Conservation (phyloP, 345 rosid genomes). For the Eucalyptus viminalis region DNA sequence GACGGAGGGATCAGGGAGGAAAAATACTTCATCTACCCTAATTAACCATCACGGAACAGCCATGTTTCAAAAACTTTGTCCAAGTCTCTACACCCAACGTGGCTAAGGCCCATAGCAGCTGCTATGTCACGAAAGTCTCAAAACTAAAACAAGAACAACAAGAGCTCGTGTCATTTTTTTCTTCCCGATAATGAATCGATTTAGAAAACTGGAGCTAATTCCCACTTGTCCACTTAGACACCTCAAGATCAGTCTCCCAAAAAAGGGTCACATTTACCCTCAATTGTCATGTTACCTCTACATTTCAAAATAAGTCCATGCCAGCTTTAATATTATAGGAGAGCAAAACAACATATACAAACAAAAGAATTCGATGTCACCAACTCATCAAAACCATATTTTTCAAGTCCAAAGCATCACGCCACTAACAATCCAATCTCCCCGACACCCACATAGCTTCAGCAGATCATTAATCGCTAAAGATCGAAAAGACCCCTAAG, state of each 20-base stretch:
- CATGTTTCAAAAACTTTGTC: not conserved
- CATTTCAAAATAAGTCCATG: not conserved
- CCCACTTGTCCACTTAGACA: not conserved
- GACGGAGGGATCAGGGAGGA: not conserved
- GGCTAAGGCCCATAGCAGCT: not conserved
- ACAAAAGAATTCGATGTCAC: not conserved
- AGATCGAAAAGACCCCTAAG: not conserved
- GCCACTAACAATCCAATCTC: not conserved
- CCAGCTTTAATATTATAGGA: not conserved
- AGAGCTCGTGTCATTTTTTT: not conserved
- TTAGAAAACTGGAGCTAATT: not conserved
- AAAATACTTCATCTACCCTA: not conserved
- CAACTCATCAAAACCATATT: not conserved
- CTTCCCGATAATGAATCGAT: not conserved
- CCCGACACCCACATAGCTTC: not conserved
- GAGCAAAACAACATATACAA: not conserved
- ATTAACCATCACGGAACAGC: not conserved
- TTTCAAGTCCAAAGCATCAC: not conserved
- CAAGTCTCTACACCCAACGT: not conserved
- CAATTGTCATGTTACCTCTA: not conserved
- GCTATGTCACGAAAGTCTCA: not conserved
- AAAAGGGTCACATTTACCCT: not conserved
- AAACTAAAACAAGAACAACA: not conserved
- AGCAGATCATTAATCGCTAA: not conserved
- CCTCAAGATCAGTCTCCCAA: not conserved